phyloP scores from a whole-genome alignment of 2,329 filamentous ascomycete genomes.

The Plenodomus biglobosus region DNA sequence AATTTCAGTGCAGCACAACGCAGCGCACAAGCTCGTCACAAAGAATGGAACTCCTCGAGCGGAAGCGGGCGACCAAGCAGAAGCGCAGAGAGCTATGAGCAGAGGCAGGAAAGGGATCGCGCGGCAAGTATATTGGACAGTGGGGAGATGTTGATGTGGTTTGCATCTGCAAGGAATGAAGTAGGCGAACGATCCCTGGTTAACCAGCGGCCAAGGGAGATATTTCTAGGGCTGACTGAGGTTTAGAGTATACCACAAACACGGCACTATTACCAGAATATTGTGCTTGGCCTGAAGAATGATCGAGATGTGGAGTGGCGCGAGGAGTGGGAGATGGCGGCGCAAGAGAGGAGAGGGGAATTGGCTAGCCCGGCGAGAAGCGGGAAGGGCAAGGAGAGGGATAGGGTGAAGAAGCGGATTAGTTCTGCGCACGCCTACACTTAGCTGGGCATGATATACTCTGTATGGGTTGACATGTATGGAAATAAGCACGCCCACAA shows the following conservation, averaged over 20 bases:
- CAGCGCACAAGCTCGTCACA: not conserved
- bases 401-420: slow-evolving; percentile 16
- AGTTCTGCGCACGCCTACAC: slow-evolving; percentile 1
- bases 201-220: too few relatives aligned
- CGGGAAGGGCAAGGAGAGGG: slow-evolving; percentile 19
- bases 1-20: not conserved
- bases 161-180: slow-evolving; percentile 35
- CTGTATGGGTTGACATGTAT: too few relatives aligned
- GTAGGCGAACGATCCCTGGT: slow-evolving; percentile 16
- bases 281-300: slow-evolving; percentile 31
- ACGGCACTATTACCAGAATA: slow-evolving; percentile 32
- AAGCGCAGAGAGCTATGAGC: slow-evolving; percentile 29
- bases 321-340: slow-evolving; percentile 24
- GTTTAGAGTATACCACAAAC: slow-evolving; percentile 34
- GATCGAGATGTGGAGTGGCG: slow-evolving; percentile 10
- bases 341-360: not conserved
- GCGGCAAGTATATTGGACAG: slow-evolving; percentile 40
- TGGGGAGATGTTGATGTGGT: slow-evolving; percentile 44
- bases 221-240: too few relatives aligned
- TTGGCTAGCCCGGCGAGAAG: slow-evolving; percentile 16
- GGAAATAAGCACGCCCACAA: too few relatives aligned
- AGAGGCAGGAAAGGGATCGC: slow-evolving; percentile 29
- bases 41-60: not conserved
- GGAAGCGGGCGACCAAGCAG: not conserved
- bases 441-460: too few relatives aligned